Evolutionary conservation across 768 basidiomycete genomes (phyloP), one percentile per base, ranked within the genome.

Genomic region (Amanita thiersii): DNA sequence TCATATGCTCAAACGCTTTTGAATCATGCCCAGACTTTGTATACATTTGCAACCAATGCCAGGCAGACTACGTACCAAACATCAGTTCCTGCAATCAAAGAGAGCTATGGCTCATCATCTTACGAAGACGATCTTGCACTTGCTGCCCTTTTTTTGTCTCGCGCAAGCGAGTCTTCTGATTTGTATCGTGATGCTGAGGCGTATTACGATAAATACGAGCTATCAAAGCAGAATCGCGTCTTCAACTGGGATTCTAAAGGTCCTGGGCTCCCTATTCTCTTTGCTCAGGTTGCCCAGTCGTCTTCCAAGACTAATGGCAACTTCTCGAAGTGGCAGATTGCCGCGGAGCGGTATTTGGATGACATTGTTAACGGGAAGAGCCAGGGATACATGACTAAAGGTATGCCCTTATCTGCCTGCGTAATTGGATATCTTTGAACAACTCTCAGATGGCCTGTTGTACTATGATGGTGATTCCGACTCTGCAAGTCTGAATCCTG

Each of bases 231-330:
- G 24, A 61, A 79, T 33, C 60, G 66, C 2, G 78, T 84, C 4
- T 86, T 91, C 61, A 92, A 92, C 56, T 97, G 92, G 92, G 92
- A 92, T 55, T 74, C 77, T 2, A 85, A 87, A 57, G 76, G 73
- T 1, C 83, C 88, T 1, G 92, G 81, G 2, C 53, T 89, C 0
- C 72, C 77, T 30, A 73, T 93, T 14, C 61, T 94, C 5, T 86
- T 82, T 45, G 72, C 82, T 1, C 87, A 94, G 52, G 66, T 88
- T 19, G 75, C 79, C 1, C 66, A 77, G 38, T 70, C 75, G 2
- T 69, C 76, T 41, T 69, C 76, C 2, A 53, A 56, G 24, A 58
- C 85, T 10, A 66, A 58, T 38, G 73, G 72, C 10, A 81, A 86
- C 46, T 57, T 79, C 11, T 67, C 76, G 1, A 56, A 63, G 6